Conservation (phyloP, 1,284 basidiomycete genomes). For the Malassezia furfur region DNA sequence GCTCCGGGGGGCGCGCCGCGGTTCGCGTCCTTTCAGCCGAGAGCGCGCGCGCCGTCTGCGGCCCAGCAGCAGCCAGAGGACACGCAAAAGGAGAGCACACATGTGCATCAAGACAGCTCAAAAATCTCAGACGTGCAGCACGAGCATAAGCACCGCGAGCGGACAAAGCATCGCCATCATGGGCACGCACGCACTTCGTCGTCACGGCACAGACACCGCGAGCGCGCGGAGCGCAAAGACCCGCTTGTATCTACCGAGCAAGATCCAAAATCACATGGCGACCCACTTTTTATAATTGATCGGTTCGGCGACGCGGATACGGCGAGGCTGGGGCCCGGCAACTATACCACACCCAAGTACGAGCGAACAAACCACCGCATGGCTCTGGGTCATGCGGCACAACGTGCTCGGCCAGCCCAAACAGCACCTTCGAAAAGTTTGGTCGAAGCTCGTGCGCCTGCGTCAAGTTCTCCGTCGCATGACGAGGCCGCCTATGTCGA, state of each 20-base stretch:
- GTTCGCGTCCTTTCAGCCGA: constrained; percentile 6
- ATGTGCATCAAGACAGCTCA: background rate
- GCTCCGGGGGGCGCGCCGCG: background rate
- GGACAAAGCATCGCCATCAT: background rate
- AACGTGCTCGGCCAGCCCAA: no score
- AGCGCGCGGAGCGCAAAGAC: no score
- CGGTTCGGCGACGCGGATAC: constrained; percentile 2
- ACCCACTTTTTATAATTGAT: constrained; percentile 7
- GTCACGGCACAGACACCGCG: background rate
- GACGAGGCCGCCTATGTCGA: background rate
- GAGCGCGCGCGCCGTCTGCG: no score
- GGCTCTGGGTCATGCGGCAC: no score
- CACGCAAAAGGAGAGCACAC: no score
- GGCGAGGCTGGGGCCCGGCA: constrained; percentile 5
- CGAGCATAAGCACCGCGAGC: background rate
- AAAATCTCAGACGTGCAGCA: background rate
- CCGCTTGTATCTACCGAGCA: no score
- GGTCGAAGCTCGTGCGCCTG: no score
- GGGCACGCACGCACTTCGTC: background rate
- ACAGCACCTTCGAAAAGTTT: no score
- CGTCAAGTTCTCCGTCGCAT: background rate
- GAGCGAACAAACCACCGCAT: no score
- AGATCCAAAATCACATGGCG: no score
- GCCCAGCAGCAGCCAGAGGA: no score
- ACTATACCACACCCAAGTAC: background rate